Evolutionary conservation across 306 rosid species (phyloP).

Genomic region (Cicer judaicum): DNA sequence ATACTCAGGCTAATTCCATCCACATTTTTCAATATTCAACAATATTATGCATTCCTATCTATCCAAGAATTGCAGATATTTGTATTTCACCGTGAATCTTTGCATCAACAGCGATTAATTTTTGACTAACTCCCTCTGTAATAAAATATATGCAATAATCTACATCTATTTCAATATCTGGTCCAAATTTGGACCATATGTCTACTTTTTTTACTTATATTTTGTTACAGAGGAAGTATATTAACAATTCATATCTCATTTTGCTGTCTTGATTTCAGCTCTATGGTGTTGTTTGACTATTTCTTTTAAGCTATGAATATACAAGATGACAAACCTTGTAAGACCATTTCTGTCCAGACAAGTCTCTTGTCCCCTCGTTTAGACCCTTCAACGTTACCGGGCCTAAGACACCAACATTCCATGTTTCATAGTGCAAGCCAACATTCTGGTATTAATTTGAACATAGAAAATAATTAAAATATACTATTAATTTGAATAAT

Average conservation of each 20-base stretch:
- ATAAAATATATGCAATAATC: too few relatives aligned
- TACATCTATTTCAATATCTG: too few relatives aligned
- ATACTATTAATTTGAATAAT: neutral
- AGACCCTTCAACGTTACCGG: constrained; percentile 74
- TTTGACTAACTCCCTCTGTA: neutral
- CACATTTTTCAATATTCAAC: constrained; percentile 19
- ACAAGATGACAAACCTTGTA: constrained; percentile 67
- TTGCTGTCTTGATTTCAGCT: constrained; percentile 1
- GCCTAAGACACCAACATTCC: constrained; percentile 78
- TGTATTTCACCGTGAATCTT: neutral
- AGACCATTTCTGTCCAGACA: constrained; percentile 87
- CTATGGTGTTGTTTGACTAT: neutral
- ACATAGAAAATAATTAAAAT: constrained; percentile 2
- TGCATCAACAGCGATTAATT: constrained; percentile 9
- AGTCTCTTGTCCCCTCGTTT: constrained; percentile 67
- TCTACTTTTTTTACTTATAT: too few relatives aligned
- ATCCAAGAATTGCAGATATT: neutral
- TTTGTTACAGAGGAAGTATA: neutral
- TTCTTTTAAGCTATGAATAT: neutral
- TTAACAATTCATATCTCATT: constrained; percentile 9
- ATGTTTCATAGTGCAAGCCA: constrained; percentile 75
- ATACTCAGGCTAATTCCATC: neutral
- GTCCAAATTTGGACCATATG: too few relatives aligned
- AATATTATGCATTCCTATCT: neutral
- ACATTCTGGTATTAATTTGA: constrained; percentile 69